Evolutionary conservation across 257 asterid species (phyloP), one percentile per base, ranked within the genome.

Genomic region (Solanum rostratum): DNA sequence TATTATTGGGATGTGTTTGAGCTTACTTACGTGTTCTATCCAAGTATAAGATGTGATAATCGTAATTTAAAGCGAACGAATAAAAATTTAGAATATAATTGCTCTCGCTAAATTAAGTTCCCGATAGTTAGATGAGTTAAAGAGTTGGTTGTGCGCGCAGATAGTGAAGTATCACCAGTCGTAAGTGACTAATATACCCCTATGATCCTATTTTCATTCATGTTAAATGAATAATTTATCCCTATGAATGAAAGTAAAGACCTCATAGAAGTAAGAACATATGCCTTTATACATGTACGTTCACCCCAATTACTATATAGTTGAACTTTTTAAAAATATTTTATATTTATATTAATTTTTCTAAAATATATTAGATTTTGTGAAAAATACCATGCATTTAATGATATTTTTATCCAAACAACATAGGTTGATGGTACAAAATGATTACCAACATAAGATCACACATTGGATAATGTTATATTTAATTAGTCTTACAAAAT

Each of bases 211-310:
- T 63, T 65, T 18, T 3, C 14, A 9, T 65, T 65, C 43, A 65
- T 65, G 53, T 39, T 19, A 68, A 86, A 88, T 86, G 69, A 84
- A 86, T 8, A 78, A 37, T 18, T 22, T 60, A 83, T n/a, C 52
- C 83, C 37, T 3, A 30, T 19, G 24, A n/a, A n/a, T n/a, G 3
- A 18, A 6, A 13, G 7, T 59, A 63, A n/a, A 22, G 79, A 87
- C 78, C 22, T 33, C 76, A 68, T 33, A 18, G 27, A 68, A 49
- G 46, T 30, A 30, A 68, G 76, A 66, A 68, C 49, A 68, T 10
- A 52, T 52, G 55, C 3, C 20, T 52, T 14, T 52, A 52, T n/a
- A n/a, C n/a, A n/a, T n/a, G n/a, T n/a, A n/a, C n/a, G n/a, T n/a
- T n/a, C n/a, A n/a, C n/a, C n/a, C n/a, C n/a, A n/a, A n/a, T n/a